Base-by-base conservation (phyloP, 208 protist species). In the Trypanosomatidae sp. region DNA sequence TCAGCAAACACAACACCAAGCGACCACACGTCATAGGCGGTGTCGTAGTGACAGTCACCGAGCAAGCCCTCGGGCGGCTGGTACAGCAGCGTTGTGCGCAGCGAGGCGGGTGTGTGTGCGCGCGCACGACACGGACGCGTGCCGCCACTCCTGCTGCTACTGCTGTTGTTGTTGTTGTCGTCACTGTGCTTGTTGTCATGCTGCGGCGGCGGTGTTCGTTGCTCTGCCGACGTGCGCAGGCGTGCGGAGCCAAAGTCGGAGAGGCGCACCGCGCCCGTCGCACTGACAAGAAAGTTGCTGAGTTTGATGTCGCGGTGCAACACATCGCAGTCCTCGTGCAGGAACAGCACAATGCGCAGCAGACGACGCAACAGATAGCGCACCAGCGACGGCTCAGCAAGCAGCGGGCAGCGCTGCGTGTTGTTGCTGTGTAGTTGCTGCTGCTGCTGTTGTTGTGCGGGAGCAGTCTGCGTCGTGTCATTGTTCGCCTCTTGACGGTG, bases 231-330 rank as follows among this genome's bases (percentile, higher is more conserved):
- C 2, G 55, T 62, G 20, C 71, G 38, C 11, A 92, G 66, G 13
- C 88, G 64, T 2, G 81, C 74, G 23, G 73, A 86, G 32, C 88
- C 88, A 63, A 95, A 95, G 56, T 95, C 88, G 13, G 69, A 64
- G 10, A 95, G 57, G 6, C 83, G 76, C 33, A 95, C 40, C n/a
- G 56, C 60, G 20, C 79, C 84, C 13, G 71, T 52, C 11, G 46
- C 28, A 11, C 51, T 55, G 42, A 93, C 67, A 23, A 95, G 67
- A 30, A 95, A 56, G 44, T 95, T 95, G 45, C 71, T 84, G 4
- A 82, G 50, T 27, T 95, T 95, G n/a, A 95, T 35, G 56, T 95
- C 88, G 20, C 88, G 63, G 52, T 94, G 87, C 26, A 88, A 38
- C 7, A 94, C 66, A 45, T 49, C 48, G 44, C 84, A 93, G 8